A percentile compares a stretch with the other conserved stretches of the same genome.
Conservation (phyloP, 164 flowering plant genomes). For the Macadamia integrifolia region DNA sequence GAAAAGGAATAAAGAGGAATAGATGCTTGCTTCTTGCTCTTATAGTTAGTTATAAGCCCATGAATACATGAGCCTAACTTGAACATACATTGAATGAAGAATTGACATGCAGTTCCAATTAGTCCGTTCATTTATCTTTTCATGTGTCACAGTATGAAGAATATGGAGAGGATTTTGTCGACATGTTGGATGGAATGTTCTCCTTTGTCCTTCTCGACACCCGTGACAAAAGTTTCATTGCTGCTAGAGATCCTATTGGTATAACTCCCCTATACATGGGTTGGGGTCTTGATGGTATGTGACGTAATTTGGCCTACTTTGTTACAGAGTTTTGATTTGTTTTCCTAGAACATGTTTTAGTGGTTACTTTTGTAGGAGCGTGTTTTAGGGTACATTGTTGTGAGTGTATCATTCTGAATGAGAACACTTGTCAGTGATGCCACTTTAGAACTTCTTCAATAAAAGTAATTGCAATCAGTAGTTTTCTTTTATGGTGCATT, state of each 20-base stretch:
- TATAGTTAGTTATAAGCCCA: background rate
- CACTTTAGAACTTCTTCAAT: no score
- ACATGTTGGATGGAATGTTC: conserved; percentile 98
- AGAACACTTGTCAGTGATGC: no score
- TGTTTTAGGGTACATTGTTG: no score
- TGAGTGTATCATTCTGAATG: no score
- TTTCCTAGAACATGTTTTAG: no score
- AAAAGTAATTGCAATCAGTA: no score
- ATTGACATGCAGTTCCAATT: background rate
- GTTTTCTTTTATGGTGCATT: no score
- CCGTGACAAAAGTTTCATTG: conserved; percentile 84
- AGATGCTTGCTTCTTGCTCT: no score
- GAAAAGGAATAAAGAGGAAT: no score
- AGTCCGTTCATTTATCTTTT: background rate
- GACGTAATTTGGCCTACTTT: conserved; percentile 3
- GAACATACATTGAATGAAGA: no score
- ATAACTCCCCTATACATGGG: conserved; percentile 91
- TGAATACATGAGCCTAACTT: background rate
- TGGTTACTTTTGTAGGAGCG: no score
- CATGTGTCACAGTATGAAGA: conserved; percentile 68
- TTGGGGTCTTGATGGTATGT: conserved; percentile 97
- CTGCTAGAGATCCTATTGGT: conserved; percentile 95
- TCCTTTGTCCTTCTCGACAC: conserved; percentile 95
- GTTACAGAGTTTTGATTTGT: background rate
- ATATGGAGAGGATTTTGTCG: conserved; percentile 84